phyloP scores from a whole-genome alignment of 805 yeast genomes.

The Dipodascus geniculatus region DNA sequence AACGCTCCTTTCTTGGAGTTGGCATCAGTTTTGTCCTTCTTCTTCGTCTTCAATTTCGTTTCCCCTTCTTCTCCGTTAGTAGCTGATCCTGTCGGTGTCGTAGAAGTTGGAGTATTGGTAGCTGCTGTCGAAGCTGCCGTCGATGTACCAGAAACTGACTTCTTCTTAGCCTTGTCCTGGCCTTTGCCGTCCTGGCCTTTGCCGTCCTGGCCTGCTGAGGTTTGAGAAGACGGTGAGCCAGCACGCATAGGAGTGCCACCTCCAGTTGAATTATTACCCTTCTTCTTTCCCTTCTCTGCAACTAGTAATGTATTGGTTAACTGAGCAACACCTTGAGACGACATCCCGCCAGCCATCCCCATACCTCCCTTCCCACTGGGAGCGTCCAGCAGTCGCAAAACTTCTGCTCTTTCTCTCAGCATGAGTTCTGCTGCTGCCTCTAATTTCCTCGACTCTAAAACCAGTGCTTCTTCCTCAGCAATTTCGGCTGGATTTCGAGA shows the following conservation, averaged over 20 bases:
- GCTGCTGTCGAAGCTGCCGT: constrained; percentile 3
- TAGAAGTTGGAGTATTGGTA: neutral
- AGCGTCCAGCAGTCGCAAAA: constrained; percentile 71
- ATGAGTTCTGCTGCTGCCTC: constrained; percentile 88
- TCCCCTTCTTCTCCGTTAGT: neutral
- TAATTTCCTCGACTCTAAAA: constrained; percentile 84
- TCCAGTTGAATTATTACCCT: constrained; percentile 7
- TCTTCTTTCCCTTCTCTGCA: constrained; percentile 43
- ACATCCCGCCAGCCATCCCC: constrained; percentile 53
- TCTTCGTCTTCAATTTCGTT: neutral
- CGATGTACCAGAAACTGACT: neutral
- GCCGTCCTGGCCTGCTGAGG: neutral
- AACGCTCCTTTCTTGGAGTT: constrained; percentile 17
- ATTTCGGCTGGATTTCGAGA: constrained; percentile 90
- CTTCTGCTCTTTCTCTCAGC: constrained; percentile 66
- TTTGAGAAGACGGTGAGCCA: constrained; percentile 15
- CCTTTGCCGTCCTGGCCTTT: neutral
- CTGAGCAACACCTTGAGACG: constrained; percentile 84
- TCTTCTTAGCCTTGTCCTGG: neutral
- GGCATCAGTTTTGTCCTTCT: neutral
- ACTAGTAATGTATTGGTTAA: constrained; percentile 69
- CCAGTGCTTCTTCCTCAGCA: constrained; percentile 92
- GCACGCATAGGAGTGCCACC: constrained; percentile 19
- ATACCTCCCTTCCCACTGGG: constrained; percentile 62
- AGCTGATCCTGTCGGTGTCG: constrained; percentile 1